Percentiles rank a stretch among this genome's conserved stretches.
Evolutionary conservation across 768 basidiomycete species (phyloP).

Genomic region (Leccinellum rugosiceps): DNA sequence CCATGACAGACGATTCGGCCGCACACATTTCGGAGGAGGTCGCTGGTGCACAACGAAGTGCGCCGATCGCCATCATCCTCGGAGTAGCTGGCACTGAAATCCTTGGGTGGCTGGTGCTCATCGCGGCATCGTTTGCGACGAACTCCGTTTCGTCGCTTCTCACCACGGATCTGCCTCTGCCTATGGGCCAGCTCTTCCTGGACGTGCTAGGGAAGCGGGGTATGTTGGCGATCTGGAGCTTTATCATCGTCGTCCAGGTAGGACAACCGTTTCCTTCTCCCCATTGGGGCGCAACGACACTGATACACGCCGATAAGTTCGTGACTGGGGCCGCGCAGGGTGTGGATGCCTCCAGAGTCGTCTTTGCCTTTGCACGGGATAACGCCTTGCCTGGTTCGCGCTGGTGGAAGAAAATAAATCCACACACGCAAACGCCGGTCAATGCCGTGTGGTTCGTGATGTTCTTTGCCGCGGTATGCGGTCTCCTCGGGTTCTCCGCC

Average conservation of each 20-base stretch:
- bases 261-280: background rate
- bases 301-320: conserved; percentile 37
- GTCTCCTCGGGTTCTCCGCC: conserved; percentile 61
- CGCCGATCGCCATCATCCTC: conserved; percentile 66
- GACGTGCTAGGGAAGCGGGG: conserved; percentile 63
- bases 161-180: conserved; percentile 49
- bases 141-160: conserved; percentile 52
- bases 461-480: conserved; percentile 50
- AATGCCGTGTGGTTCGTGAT: conserved; percentile 78
- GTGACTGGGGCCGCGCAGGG: conserved; percentile 73
- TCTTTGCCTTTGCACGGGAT: conserved; percentile 74
- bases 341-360: conserved; percentile 71
- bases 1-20: conserved; percentile 61
- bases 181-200: conserved; percentile 71
- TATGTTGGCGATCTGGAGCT: conserved; percentile 71
- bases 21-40: conserved; percentile 75
- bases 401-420: conserved; percentile 65
- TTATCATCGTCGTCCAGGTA: conserved; percentile 63
- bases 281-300: background rate
- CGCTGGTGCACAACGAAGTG: conserved; percentile 57
- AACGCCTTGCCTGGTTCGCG: conserved; percentile 71
- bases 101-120: conserved; percentile 63
- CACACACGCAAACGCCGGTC: conserved; percentile 61
- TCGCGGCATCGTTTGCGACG: conserved; percentile 64
- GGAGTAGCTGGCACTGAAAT: conserved; percentile 57